Evolutionary conservation across 2,329 filamentous ascomycete species (phyloP).

Genomic region (Sarocladium strictum): DNA sequence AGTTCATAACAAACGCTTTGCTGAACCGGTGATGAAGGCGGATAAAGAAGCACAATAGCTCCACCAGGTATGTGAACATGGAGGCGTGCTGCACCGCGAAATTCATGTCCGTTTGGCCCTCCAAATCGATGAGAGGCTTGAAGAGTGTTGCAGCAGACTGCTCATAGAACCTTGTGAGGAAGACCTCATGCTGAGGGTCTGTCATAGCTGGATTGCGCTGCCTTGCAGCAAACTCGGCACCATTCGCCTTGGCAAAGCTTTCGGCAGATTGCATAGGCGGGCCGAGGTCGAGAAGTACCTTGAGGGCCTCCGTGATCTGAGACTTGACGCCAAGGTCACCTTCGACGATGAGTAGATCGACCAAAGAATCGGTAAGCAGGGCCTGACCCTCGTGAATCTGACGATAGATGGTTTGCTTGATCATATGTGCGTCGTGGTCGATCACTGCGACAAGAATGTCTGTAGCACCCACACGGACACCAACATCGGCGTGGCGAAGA

Average conservation of each 20-base stretch:
- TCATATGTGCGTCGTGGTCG: conserved; percentile 92
- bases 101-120: conserved; percentile 60
- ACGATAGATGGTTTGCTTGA: conserved; percentile 86
- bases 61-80: conserved; percentile 85
- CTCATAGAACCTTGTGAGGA: conserved; percentile 86
- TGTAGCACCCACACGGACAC: conserved; percentile 83
- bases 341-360: conserved; percentile 86
- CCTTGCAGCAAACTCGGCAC: conserved; percentile 60
- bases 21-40: conserved; percentile 80
- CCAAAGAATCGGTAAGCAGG: conserved; percentile 84
- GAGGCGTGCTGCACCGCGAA: conserved; percentile 80
- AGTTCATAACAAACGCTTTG: conserved; percentile 79
- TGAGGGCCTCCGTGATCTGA: conserved; percentile 91
- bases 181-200: conserved; percentile 75
- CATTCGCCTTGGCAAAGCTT: conserved; percentile 55
- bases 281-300: conserved; percentile 76
- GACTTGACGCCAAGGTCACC: conserved; percentile 91
- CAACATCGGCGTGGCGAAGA: conserved; percentile 75
- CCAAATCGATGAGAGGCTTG: conserved; percentile 75
- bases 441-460: conserved; percentile 92
- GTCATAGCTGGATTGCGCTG: conserved; percentile 44
- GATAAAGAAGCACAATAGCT: conserved; percentile 91
- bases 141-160: conserved; percentile 80
- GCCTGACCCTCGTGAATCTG: conserved; percentile 82
- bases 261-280: conserved; percentile 43